Percentiles rank a stretch among this genome's conserved stretches.
phyloP scores from a whole-genome alignment of 352 stramenopile species.

The Phytophthora pseudosyringae region DNA sequence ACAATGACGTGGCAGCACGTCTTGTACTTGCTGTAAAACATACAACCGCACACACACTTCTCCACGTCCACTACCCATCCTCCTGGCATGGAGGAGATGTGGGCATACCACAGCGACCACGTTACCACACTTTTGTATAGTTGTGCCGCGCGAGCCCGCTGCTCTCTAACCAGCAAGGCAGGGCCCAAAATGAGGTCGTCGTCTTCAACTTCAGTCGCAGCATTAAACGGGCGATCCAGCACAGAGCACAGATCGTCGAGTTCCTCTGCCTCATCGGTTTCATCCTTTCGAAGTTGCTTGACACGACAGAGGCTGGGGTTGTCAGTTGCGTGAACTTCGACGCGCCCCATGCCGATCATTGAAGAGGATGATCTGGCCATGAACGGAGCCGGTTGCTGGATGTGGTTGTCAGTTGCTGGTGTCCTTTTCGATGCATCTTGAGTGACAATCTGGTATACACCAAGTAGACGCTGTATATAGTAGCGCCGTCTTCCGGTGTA shows the following conservation, averaged over 20 bases:
- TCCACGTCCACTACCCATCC: conserved; percentile 6
- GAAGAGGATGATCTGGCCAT: not conserved
- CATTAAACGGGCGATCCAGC: not conserved
- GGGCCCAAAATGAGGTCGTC: not conserved
- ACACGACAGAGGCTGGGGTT: not conserved
- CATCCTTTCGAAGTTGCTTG: not conserved
- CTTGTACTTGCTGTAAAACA: no score
- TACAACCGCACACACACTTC: conserved; percentile 6
- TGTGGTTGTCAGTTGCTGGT: not conserved
- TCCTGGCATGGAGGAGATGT: not conserved
- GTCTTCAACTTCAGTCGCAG: not conserved
- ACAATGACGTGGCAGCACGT: no score
- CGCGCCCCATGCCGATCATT: not conserved
- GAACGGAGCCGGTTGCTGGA: not conserved
- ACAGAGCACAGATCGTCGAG: not conserved
- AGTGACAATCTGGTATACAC: no score
- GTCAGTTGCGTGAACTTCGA: not conserved
- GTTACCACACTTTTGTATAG: conserved; percentile 7
- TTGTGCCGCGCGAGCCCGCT: conserved; percentile 1
- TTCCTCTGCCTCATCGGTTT: not conserved
- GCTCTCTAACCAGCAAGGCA: conserved; percentile 1
- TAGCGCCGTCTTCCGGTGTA: no score
- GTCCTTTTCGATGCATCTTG: not conserved
- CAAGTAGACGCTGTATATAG: no score
- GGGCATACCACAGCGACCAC: conserved; percentile 3